A percentile compares a stretch with the other conserved stretches of the same genome.
These are phyloP conservation scores for Pestalotiopsis fici DNA, from an alignment of 2,329 filamentous ascomycete species.

Conservation along the genomic window DNA sequence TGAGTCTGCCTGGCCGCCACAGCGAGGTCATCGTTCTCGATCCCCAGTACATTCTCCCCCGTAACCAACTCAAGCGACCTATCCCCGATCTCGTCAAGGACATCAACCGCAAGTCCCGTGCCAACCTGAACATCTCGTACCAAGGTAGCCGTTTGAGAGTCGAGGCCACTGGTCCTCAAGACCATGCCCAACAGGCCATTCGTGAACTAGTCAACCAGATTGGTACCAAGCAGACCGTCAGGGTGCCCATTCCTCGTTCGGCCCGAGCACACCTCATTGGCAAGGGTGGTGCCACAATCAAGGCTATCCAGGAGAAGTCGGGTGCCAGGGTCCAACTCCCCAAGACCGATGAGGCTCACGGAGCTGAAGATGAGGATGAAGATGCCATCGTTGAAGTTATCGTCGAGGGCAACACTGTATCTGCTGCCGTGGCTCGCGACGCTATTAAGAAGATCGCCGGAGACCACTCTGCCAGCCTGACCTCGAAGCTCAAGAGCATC, in stretches of 20 bases:
- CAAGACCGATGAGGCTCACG: slow-evolving; percentile 67
- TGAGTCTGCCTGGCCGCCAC: slow-evolving; percentile 82
- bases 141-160: slow-evolving; percentile 76
- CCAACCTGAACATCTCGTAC: slow-evolving; percentile 76
- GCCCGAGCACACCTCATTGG: slow-evolving; percentile 91
- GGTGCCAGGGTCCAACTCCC: slow-evolving; percentile 90
- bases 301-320: slow-evolving; percentile 84
- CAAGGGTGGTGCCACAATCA: slow-evolving; percentile 85
- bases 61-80: slow-evolving; percentile 79
- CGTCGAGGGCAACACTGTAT: slow-evolving; percentile 89
- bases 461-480: slow-evolving; percentile 81
- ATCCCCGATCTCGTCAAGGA: slow-evolving; percentile 84
- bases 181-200: slow-evolving; percentile 83
- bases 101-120: slow-evolving; percentile 89
- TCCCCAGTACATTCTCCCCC: slow-evolving; percentile 74
- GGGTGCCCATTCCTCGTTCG: slow-evolving; percentile 80
- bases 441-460: slow-evolving; percentile 86
- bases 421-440: slow-evolving; percentile 79
- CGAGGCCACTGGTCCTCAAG: slow-evolving; percentile 80
- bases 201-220: slow-evolving; percentile 88
- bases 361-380: slow-evolving; percentile 67
- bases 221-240: slow-evolving; percentile 78
- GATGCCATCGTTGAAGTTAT: slow-evolving; percentile 82
- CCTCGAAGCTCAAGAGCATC: slow-evolving; percentile 78
- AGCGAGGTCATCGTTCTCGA: slow-evolving; percentile 75